Percentiles rank a stretch among this genome's conserved stretches.
Conservation (phyloP, 1,139 yeast genomes). For the Suhomyces panamericanus region DNA sequence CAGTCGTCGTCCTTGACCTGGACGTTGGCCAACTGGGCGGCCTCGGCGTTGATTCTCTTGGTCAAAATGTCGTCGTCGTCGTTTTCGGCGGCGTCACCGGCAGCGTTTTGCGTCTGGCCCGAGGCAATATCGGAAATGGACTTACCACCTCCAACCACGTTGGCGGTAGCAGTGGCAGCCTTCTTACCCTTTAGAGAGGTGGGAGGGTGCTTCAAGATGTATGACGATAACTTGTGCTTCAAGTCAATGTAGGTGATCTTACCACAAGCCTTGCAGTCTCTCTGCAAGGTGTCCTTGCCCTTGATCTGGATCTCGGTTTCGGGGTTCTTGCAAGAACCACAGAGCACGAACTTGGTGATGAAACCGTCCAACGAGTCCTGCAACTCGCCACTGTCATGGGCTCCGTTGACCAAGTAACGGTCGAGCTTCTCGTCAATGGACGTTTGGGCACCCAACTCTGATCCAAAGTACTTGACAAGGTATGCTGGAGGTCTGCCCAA, state of each 20-base stretch:
- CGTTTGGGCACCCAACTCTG: conserved; percentile 97
- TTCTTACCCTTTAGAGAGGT: conserved; percentile 57
- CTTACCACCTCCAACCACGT: conserved; percentile 85
- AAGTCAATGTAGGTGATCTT: conserved; percentile 81
- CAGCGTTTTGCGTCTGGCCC: conserved; percentile 46
- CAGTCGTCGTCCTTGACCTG: conserved; percentile 86
- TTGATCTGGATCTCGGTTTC: conserved; percentile 90
- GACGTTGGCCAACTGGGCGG: conserved; percentile 64
- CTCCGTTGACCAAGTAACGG: conserved; percentile 92
- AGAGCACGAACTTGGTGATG: conserved; percentile 86
- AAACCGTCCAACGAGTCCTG: conserved; percentile 96
- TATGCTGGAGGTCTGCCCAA: conserved; percentile 90
- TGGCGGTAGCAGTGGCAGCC: conserved; percentile 89
- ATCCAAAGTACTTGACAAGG: conserved; percentile 91
- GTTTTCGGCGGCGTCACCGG: conserved; percentile 30
- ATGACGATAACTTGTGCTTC: conserved; percentile 82
- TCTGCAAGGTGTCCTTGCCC: conserved; percentile 72
- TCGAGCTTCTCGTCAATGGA: conserved; percentile 76
- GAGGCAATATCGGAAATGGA: conserved; percentile 76
- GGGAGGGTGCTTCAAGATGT: conserved; percentile 92
- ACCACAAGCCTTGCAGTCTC: conserved; percentile 99
- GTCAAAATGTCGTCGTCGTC: conserved; percentile 72
- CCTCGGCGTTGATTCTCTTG: conserved; percentile 81
- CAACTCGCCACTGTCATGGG: conserved; percentile 84
- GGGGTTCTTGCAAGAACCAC: conserved; percentile 95